Evolutionary conservation across 192 early-diverging fungal genomes (phyloP).

Genomic region (Podila verticillata): DNA sequence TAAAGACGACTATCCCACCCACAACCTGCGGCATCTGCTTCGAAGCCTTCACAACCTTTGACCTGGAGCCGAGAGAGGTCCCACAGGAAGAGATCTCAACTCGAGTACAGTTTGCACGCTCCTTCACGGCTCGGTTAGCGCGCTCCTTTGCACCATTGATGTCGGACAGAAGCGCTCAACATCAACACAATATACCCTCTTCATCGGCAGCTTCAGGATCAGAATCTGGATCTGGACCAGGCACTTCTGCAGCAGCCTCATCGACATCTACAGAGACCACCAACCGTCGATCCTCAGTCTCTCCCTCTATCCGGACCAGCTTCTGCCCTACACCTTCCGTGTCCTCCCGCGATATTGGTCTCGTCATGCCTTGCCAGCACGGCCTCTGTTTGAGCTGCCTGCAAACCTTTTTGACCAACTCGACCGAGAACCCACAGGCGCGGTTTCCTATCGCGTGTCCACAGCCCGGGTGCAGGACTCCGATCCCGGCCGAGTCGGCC

Average conservation of each 20-base stretch:
- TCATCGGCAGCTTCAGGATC: not conserved
- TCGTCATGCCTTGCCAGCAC: conserved; percentile 41
- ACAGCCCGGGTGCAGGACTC: conserved; percentile 35
- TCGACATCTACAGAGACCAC: not conserved
- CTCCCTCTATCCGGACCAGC: not conserved
- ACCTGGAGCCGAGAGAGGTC: conserved; percentile 15
- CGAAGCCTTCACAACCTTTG: conserved; percentile 37
- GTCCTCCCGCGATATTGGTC: conserved; percentile 37
- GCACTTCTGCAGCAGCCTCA: not conserved
- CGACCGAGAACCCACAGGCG: conserved; percentile 19
- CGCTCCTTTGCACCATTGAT: conserved; percentile 23
- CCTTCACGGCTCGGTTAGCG: conserved; percentile 30
- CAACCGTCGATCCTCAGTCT: not conserved
- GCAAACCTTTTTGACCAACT: conserved; percentile 37
- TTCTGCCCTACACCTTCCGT: conserved; percentile 28
- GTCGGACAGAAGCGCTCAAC: not conserved
- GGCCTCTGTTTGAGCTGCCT: conserved; percentile 46
- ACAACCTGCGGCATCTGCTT: conserved; percentile 50
- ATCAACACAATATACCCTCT: conserved; percentile 1
- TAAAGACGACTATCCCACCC: conserved; percentile 37
- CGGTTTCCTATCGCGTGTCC: conserved; percentile 37
- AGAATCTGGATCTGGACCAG: no score
- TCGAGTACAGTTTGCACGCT: conserved; percentile 19
- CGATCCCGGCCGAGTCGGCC: conserved; percentile 45
- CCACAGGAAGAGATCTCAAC: conserved; percentile 10